Base-by-base conservation (phyloP, 176 grass and related monocot species). In the Phragmites australis region DNA sequence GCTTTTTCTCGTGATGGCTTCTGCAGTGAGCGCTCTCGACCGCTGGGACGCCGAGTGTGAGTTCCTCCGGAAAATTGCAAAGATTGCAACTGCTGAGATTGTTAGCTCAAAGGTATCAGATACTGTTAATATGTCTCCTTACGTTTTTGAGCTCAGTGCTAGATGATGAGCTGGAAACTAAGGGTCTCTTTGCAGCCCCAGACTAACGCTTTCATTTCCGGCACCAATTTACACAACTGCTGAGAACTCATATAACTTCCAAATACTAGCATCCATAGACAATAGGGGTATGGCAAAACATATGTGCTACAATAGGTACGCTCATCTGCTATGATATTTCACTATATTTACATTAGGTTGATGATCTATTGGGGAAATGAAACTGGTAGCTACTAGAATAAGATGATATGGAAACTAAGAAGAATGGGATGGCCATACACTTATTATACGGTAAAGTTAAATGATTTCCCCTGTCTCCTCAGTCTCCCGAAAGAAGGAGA, bases 1-100 rank as follows among this genome's bases (percentile, higher is more conserved):
- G 42, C 86, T 98, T 81, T 98, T 98, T 60, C 85, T 90, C 37
- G 92, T 94, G n/a, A 98, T 94, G 95, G 90, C 95, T 68, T 78
- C 83, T 47, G 92, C 92, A 27, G 92, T 94, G 12, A 82, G 73
- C 66, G 90, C 87, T 43, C 89, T 98, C 68, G 84, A 94, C 29
- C 72, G 23, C 59, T 62, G 41, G 23, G 78, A 94, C 34, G 86
- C 85, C 0, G 81, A 94, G 45, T 44, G 19, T 32, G 59, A 62
- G 59, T 32, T 89, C 75, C 83, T 91, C 74, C 62, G 75, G 29
- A 98, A 89, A 64, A 85, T 94, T 39, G 92, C 90, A 5, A 98
- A 98, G 77, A 89, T 87, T 57, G 92, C 92, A 50, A 98, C 88
- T 9, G 76, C 92, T 12, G 95, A 98, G 87, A 93, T 94, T 55